Conservation (phyloP, 495 filamentous ascomycete species). For the Hypoxylon rickii region DNA sequence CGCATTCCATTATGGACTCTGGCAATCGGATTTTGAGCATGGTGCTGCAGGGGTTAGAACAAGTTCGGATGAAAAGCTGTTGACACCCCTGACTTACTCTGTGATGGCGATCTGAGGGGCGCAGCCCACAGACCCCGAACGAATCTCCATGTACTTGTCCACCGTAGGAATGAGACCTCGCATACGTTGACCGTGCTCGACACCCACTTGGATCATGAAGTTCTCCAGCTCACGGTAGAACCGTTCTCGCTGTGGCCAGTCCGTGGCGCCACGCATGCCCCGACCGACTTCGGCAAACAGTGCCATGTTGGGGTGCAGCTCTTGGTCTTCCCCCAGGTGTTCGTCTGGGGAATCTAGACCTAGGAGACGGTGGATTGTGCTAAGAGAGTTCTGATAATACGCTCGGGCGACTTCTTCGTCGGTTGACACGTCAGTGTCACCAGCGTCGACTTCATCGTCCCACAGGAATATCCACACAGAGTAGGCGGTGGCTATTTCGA, state of each 20-base stretch:
- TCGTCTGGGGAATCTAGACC: slow-evolving; percentile 15
- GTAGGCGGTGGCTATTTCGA: slow-evolving; percentile 33
- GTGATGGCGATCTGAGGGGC: slow-evolving; percentile 37
- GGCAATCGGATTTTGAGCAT: slow-evolving; percentile 37
- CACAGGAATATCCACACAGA: slow-evolving; percentile 41
- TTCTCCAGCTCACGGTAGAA: slow-evolving; percentile 36
- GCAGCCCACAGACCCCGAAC: slow-evolving; percentile 36
- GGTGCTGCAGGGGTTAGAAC: slow-evolving; percentile 18
- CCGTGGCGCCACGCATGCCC: slow-evolving; percentile 20
- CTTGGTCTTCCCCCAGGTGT: slow-evolving; percentile 5
- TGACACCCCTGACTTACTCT: slow-evolving; percentile 32
- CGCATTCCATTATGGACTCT: slow-evolving; percentile 34
- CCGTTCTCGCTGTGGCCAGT: slow-evolving; percentile 31
- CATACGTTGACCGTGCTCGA: slow-evolving; percentile 33
- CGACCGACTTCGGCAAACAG: slow-evolving; percentile 34
- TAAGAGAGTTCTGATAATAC: slow-evolving; percentile 35
- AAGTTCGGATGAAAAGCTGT: too few species aligned
- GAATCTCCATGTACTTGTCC: slow-evolving; percentile 32
- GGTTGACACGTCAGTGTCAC: slow-evolving; percentile 35
- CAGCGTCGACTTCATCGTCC: slow-evolving; percentile 38
- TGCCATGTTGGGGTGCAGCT: slow-evolving; percentile 30
- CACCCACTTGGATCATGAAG: slow-evolving; percentile 36
- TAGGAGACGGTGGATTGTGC: slow-evolving; percentile 24
- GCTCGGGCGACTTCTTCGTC: slow-evolving; percentile 32
- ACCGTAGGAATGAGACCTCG: slow-evolving; percentile 28